Percentiles rank a stretch among this genome's conserved stretches.
phyloP scores from a whole-genome alignment of 768 basidiomycete species.

The Zangia roseola region DNA sequence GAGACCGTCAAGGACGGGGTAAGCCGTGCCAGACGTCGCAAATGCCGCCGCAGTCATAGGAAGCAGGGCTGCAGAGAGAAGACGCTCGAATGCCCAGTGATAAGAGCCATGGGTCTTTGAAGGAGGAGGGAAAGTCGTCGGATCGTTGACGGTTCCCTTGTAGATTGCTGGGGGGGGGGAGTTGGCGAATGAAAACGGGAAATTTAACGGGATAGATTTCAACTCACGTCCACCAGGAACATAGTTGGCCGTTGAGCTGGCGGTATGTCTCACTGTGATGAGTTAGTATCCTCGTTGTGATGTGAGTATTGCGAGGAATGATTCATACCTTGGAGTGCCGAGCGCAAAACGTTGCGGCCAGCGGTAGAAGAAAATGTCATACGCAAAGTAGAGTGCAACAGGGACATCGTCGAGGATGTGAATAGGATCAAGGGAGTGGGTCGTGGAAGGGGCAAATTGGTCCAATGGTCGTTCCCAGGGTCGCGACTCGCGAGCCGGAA shows the following conservation, averaged over 20 bases:
- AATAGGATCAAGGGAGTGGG: neutral
- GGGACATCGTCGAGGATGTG: slow-evolving; percentile 42
- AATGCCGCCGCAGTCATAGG: slow-evolving; percentile 88
- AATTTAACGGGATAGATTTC: neutral
- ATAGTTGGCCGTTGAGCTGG: slow-evolving; percentile 40
- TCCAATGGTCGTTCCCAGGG: too few species aligned
- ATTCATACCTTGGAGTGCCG: slow-evolving; percentile 44
- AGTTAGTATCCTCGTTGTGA: neutral
- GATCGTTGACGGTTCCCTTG: slow-evolving; percentile 93
- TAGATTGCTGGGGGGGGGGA: slow-evolving; percentile 58
- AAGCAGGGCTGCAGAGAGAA: slow-evolving; percentile 83
- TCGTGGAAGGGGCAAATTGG: too few species aligned
- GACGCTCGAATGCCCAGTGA: slow-evolving; percentile 91
- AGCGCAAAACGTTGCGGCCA: slow-evolving; percentile 40
- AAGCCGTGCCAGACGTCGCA: slow-evolving; percentile 67
- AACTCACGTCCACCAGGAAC: slow-evolving; percentile 73
- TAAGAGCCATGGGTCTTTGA: slow-evolving; percentile 85
- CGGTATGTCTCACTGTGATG: slow-evolving; percentile 40
- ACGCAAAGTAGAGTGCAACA: slow-evolving; percentile 49
- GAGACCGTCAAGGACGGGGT: slow-evolving; percentile 88
- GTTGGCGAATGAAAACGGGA: neutral
- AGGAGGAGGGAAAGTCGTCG: slow-evolving; percentile 83
- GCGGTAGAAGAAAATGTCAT: slow-evolving; percentile 38
- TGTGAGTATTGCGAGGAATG: neutral
- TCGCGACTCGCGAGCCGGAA: too few species aligned